Evolutionary conservation across 495 filamentous ascomycete species (phyloP), one percentile per base, ranked within the genome.

Genomic region (Xylaria scruposa): DNA sequence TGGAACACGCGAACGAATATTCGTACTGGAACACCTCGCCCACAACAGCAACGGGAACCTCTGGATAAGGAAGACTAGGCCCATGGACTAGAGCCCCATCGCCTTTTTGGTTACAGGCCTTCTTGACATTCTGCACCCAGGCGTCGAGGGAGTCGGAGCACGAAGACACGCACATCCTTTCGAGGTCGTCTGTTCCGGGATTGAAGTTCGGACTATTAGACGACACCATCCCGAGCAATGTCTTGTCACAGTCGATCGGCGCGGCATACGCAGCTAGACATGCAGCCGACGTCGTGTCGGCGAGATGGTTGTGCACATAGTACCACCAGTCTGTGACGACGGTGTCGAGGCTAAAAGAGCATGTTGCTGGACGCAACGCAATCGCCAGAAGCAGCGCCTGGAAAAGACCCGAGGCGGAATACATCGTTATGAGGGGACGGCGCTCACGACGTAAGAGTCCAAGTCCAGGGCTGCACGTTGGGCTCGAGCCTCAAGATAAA

Each of bases 261-360:
- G 58, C 58, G 19, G 58, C 58, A 19, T 60, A 60, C 33, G 58
- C 58, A 21, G 58, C 58, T 5, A 60, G 58, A 21, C 58, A 60
- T 6, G 15, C 33, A 19, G 58, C 17, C 19, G 58, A 60, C 58
- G 58, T 60, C 33, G 58, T 60, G 58, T 38, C 33, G 8, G 58
- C 58, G 31, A 60, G 58, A 21, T 60, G 58, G 17, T 60, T 60
- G 33, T 60, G 58, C 58, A 60, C 58, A 8, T 19, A 19, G 19
- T 60, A 60, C 58, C 58, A 60, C 31, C 19, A 38, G 58, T 60
- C 58, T 31, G 29, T 60, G 58, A 60, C 58, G 58, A 29, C 31
- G 33, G 58, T 60, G 58, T 60, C 58, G 0, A 60, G 33, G 17
- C 58, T 60, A 19, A 60, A 60, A 13, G 58, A 60, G 58, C 58